These are phyloP conservation scores for Rubroboletus satanas DNA, from an alignment of 768 basidiomycete genomes.

Conservation along the genomic window DNA sequence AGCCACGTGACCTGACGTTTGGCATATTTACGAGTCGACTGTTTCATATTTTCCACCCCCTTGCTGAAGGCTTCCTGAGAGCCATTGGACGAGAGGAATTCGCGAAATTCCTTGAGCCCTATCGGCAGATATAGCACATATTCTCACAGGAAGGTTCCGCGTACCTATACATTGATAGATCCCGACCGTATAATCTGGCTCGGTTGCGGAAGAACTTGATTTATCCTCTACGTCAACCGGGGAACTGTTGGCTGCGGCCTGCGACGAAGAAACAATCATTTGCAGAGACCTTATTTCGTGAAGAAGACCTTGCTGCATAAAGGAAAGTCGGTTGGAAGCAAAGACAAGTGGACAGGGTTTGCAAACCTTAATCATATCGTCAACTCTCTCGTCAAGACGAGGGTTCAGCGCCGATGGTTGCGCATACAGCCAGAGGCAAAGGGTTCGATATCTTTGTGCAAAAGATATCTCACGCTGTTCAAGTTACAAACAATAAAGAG, in stretches of 20 bases:
- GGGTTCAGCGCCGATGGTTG: constrained; percentile 56
- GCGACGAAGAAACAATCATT: constrained; percentile 14
- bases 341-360: not conserved
- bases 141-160: constrained; percentile 4
- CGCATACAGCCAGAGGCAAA: constrained; percentile 91
- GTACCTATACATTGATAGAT: constrained; percentile 94
- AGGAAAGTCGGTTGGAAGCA: constrained; percentile 1
- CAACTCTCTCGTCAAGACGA: constrained; percentile 76
- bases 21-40: constrained; percentile 86
- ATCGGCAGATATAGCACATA: constrained; percentile 8
- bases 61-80: constrained; percentile 43
- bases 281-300: constrained; percentile 67
- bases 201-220: not conserved
- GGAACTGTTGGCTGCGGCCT: not conserved
- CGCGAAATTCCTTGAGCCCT: constrained; percentile 93
- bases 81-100: constrained; percentile 49
- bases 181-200: constrained; percentile 66
- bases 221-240: not conserved
- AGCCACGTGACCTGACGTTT: constrained; percentile 92
- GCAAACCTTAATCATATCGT: constrained; percentile 81
- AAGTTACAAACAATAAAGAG: not conserved
- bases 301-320: constrained; percentile 66
- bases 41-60: constrained; percentile 78
- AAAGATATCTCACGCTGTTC: not conserved
- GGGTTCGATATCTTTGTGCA: constrained; percentile 64